These are phyloP conservation scores for Hanseniaspora sp. DNA, from an alignment of 1,139 yeast genomes.

Conservation along the genomic window DNA sequence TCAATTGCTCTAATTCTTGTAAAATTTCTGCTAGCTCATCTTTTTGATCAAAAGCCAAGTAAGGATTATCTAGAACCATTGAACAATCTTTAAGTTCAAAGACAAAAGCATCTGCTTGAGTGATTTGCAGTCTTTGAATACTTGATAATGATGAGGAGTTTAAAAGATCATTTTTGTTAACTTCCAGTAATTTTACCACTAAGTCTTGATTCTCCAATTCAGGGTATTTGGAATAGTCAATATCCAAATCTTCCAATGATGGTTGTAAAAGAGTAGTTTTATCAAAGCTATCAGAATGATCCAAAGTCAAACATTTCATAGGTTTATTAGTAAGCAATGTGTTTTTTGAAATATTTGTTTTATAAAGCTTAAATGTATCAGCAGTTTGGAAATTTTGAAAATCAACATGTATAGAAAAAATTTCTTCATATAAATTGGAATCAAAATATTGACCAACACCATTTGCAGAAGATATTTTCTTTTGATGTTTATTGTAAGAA, in stretches of 20 bases:
- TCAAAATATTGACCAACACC: neutral
- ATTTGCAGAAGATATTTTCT: neutral
- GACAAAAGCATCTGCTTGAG: slow-evolving; percentile 8
- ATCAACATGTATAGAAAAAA: neutral
- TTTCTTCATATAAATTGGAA: neutral
- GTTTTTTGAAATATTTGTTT: slow-evolving; percentile 2
- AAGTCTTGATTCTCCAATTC: slow-evolving; percentile 1
- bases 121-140: slow-evolving; percentile 7
- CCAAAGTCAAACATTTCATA: neutral
- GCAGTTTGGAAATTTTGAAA: slow-evolving; percentile 4
- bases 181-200: neutral
- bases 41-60: neutral
- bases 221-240: neutral
- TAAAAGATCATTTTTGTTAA: neutral
- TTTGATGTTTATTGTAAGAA: neutral
- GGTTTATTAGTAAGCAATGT: neutral
- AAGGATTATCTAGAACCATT: neutral
- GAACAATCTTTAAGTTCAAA: slow-evolving; percentile 13
- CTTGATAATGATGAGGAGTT: neutral
- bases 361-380: neutral
- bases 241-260: neutral
- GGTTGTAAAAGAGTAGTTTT: neutral
- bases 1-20: slow-evolving; percentile 2
- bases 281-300: neutral
- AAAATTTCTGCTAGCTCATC: neutral